These are phyloP conservation scores for Pythium dissotocum DNA, from an alignment of 352 stramenopile genomes.

Conservation along the genomic window DNA sequence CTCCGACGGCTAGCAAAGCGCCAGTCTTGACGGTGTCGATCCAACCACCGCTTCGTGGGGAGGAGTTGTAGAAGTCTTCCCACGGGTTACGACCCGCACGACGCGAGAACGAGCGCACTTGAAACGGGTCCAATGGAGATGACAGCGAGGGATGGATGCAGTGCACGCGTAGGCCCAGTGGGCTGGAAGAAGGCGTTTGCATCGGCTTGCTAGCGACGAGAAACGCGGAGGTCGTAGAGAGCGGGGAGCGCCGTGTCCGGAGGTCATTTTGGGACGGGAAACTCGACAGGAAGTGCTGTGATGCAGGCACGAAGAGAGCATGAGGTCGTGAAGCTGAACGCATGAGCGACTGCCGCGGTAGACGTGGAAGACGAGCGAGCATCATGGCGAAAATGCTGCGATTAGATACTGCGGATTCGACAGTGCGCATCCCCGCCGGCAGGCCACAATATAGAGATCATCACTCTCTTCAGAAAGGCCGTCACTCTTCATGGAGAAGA, in stretches of 20 bases:
- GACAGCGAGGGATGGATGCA: background rate
- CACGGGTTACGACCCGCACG: conserved; percentile 23
- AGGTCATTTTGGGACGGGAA: background rate
- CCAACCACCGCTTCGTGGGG: conserved; percentile 41
- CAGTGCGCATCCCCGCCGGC: background rate
- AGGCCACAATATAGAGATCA: background rate
- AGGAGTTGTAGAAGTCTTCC: conserved; percentile 11
- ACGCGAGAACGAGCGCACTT: conserved; percentile 36
- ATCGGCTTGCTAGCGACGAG: background rate
- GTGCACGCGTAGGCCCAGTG: background rate
- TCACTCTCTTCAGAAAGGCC: background rate
- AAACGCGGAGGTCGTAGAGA: background rate
- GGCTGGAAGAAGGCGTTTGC: background rate
- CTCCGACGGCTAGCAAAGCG: conserved; percentile 58
- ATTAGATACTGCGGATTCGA: background rate
- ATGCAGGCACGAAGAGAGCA: background rate
- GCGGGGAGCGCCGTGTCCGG: background rate
- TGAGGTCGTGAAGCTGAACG: background rate
- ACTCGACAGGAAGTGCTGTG: conserved; percentile 12
- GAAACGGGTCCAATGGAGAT: conserved; percentile 10
- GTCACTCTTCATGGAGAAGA: background rate
- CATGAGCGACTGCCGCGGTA: conserved; percentile 11
- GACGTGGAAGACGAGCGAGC: conserved; percentile 17
- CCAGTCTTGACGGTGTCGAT: conserved; percentile 58
- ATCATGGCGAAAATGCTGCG: background rate